These are phyloP conservation scores for Dendrobium catenatum DNA, from an alignment of 106 monocot species.

Conservation along the genomic window DNA sequence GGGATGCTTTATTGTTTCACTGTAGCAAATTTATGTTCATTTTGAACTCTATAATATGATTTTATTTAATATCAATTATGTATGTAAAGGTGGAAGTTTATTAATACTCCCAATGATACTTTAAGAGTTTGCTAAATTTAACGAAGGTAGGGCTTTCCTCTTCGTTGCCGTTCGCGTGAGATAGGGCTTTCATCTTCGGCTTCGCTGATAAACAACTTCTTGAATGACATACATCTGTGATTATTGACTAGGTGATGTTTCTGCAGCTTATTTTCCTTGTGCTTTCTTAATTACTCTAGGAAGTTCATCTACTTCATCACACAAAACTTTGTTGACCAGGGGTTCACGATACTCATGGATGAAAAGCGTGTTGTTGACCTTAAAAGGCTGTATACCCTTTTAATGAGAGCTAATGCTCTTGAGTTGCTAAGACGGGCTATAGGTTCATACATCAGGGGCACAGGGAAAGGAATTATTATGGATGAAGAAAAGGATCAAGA, in stretches of 20 bases:
- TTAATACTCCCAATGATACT: not conserved
- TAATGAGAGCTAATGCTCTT: conserved; percentile 78
- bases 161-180: too few relatives aligned
- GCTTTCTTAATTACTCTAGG: not conserved
- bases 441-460: conserved; percentile 75
- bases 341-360: conserved; percentile 91
- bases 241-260: conserved; percentile 82
- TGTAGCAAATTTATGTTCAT: not conserved
- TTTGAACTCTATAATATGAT: not conserved
- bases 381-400: conserved; percentile 76
- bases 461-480: conserved; percentile 82
- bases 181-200: too few relatives aligned
- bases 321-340: conserved; percentile 34
- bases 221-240: conserved; percentile 70
- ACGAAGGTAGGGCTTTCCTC: too few relatives aligned
- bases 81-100: not conserved
- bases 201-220: conserved; percentile 77
- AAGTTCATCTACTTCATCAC: not conserved
- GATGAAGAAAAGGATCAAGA: conserved; percentile 99
- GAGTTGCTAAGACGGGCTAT: conserved; percentile 79
- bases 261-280: conserved; percentile 3
- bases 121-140: not conserved
- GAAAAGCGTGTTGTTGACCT: conserved; percentile 79
- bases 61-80: not conserved
- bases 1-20: not conserved